A percentile compares a stretch with the other conserved stretches of the same genome.
phyloP scores from a whole-genome alignment of 768 basidiomycete species.

The Naganishia vaughanmartiniae region DNA sequence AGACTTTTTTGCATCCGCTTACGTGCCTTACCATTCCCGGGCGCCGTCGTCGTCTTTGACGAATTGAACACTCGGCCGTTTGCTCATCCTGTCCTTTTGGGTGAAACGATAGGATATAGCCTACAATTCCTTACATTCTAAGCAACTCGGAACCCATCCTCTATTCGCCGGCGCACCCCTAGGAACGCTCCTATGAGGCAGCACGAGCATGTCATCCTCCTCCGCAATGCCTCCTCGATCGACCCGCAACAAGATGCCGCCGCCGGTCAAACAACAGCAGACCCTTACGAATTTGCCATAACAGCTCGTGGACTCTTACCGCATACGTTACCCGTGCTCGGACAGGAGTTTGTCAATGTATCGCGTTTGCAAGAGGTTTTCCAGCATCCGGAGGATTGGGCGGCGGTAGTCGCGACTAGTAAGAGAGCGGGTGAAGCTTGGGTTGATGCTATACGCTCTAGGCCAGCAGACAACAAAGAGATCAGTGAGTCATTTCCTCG shows the following conservation, averaged over 20 bases:
- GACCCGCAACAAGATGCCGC: not conserved
- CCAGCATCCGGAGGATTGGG: not conserved
- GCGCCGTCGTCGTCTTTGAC: not conserved
- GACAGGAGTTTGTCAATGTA: conserved; percentile 20
- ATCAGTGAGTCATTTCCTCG: not conserved
- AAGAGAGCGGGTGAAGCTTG: conserved; percentile 24
- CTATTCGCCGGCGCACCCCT: not conserved
- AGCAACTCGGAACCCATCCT: no score
- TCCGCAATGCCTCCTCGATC: not conserved
- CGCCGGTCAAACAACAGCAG: not conserved
- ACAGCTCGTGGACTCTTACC: not conserved
- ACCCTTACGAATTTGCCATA: conserved; percentile 16
- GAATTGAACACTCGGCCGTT: not conserved
- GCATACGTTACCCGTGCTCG: conserved; percentile 13
- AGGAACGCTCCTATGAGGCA: not conserved
- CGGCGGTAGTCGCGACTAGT: conserved; percentile 21
- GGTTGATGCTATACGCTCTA: not conserved
- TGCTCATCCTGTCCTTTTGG: no score
- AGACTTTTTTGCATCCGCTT: conserved; percentile 19
- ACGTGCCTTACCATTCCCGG: not conserved
- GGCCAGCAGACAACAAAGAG: not conserved
- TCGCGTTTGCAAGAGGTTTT: not conserved
- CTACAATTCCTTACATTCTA: no score
- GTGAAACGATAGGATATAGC: no score
- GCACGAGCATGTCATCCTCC: conserved; percentile 17